Conservation (phyloP, 768 basidiomycete genomes). For the Calocera cornea region DNA sequence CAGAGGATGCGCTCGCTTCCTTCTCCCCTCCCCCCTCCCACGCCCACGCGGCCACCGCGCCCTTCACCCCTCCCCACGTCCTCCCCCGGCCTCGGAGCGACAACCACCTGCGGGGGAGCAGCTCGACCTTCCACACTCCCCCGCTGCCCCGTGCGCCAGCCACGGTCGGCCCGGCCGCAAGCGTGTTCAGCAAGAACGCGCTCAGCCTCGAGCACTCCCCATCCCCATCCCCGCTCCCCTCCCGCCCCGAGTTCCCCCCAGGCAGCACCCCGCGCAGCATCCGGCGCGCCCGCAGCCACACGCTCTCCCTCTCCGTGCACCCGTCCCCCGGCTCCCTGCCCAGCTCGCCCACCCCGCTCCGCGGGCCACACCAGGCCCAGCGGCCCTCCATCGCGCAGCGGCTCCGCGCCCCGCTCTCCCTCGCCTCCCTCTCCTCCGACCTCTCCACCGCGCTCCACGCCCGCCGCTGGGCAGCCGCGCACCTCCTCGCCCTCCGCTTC, state of each 20-base stretch:
- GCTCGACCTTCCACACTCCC: background rate
- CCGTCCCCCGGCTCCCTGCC: background rate
- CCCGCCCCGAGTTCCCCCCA: too few species aligned
- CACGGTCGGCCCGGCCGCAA: background rate
- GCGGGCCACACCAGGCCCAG: background rate
- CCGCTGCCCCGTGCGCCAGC: background rate
- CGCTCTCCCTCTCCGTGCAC: background rate
- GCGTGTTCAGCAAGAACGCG: background rate
- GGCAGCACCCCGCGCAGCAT: background rate
- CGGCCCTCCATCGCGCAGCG: background rate
- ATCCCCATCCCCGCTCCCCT: background rate
- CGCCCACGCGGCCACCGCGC: background rate
- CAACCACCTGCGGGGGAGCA: background rate
- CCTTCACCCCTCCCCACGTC: too few species aligned
- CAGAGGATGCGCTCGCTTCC: background rate
- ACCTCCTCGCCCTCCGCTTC: constrained; percentile 68
- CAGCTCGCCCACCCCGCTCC: background rate
- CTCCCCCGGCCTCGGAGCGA: background rate
- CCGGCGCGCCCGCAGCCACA: background rate
- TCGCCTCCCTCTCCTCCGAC: constrained; percentile 45
- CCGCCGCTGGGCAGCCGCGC: constrained; percentile 64
- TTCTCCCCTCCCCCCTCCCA: background rate
- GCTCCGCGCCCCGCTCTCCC: constrained; percentile 36
- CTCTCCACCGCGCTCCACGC: constrained; percentile 56
- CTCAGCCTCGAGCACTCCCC: background rate